A percentile compares a stretch with the other conserved stretches of the same genome.
These are phyloP conservation scores for Aspergillus olivimuriae DNA, from an alignment of 495 filamentous ascomycete genomes.

Conservation along the genomic window DNA sequence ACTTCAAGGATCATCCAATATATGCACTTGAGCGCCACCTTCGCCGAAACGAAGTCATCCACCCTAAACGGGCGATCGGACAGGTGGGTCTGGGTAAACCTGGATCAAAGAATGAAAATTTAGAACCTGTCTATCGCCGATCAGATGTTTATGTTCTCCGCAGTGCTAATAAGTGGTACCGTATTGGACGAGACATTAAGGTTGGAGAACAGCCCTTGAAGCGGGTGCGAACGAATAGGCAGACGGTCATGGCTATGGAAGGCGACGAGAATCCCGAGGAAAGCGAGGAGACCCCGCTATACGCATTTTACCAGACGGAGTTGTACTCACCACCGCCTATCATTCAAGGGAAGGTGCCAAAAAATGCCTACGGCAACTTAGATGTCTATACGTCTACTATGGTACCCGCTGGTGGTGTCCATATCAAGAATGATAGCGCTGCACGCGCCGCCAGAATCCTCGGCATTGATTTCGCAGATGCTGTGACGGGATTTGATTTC, in stretches of 20 bases:
- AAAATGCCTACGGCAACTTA: slow-evolving; percentile 82
- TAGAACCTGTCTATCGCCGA: slow-evolving; percentile 70
- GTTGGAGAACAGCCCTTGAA: slow-evolving; percentile 71
- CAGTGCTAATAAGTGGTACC: slow-evolving; percentile 81
- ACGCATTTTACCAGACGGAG: slow-evolving; percentile 69
- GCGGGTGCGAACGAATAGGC: slow-evolving; percentile 45
- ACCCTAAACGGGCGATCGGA: slow-evolving; percentile 65
- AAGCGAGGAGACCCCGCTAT: slow-evolving; percentile 48
- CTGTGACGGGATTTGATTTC: slow-evolving; percentile 86
- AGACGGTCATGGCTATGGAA: slow-evolving; percentile 31
- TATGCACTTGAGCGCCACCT: slow-evolving; percentile 88
- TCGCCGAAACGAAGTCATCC: slow-evolving; percentile 72
- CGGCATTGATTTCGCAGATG: slow-evolving; percentile 80
- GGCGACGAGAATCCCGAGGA: slow-evolving; percentile 41
- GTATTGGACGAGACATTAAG: slow-evolving; percentile 71
- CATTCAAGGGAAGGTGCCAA: slow-evolving; percentile 66
- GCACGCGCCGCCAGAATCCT: slow-evolving; percentile 66
- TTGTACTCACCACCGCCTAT: slow-evolving; percentile 72
- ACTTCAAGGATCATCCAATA: slow-evolving; percentile 89
- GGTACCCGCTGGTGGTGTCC: slow-evolving; percentile 75
- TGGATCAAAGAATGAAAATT: slow-evolving; percentile 42
- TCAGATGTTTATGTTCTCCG: slow-evolving; percentile 69
- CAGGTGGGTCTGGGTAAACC: slow-evolving; percentile 66
- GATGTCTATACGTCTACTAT: slow-evolving; percentile 91
- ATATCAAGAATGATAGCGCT: slow-evolving; percentile 63